Percentiles rank a stretch among this genome's conserved stretches.
phyloP scores from a whole-genome alignment of 257 asterid genomes.

The Salvia miltiorrhiza region DNA sequence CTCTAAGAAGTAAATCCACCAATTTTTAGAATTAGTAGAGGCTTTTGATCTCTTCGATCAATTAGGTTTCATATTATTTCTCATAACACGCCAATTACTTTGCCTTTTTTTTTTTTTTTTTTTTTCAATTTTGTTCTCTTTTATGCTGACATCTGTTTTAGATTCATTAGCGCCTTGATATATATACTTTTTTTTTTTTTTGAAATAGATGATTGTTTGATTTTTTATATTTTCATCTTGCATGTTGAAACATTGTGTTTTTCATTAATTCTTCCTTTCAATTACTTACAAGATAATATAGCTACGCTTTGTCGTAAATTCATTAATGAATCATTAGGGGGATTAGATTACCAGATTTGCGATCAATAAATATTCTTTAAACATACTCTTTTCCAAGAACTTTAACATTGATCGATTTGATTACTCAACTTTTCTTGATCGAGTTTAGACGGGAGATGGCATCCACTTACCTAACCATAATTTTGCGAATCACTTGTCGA shows the following conservation, averaged over 20 bases:
- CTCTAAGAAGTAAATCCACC: constrained; percentile 36
- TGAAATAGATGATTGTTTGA: background rate
- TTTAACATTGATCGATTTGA: too few species aligned
- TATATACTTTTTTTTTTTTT: background rate
- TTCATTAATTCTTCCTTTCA: background rate
- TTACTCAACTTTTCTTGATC: background rate
- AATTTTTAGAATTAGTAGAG: background rate
- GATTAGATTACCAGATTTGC: too few species aligned
- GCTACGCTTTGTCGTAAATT: too few species aligned
- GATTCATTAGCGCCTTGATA: background rate
- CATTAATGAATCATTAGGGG: too few species aligned
- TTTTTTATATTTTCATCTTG: background rate
- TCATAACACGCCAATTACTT: background rate
- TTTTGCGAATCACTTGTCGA: background rate
- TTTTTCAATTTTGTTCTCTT: background rate
- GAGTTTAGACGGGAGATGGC: background rate
- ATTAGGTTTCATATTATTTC: background rate
- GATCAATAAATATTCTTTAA: too few species aligned
- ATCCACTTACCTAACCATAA: background rate
- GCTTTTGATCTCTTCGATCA: background rate
- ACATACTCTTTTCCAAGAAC: too few species aligned
- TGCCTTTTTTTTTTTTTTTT: background rate
- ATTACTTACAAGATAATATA: background rate
- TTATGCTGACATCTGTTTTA: background rate
- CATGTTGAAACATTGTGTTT: background rate